These are phyloP conservation scores for Metschnikowia henanensis DNA, from an alignment of 805 yeast species.

Conservation along the genomic window DNA sequence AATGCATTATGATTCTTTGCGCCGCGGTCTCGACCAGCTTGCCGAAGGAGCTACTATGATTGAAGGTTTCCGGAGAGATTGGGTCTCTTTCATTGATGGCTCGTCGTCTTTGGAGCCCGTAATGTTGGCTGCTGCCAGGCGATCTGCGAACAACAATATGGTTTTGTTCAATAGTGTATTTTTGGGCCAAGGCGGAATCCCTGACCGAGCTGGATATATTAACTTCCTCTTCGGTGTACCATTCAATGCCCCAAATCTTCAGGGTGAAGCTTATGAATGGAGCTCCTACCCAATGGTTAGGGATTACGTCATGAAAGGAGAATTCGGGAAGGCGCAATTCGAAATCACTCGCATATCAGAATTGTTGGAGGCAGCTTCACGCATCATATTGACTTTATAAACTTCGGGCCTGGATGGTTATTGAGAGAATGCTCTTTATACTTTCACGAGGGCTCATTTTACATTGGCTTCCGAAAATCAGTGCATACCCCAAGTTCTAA, in stretches of 20 bases:
- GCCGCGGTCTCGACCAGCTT: slow-evolving; percentile 24
- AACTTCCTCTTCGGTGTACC: slow-evolving; percentile 74
- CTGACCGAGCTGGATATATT: slow-evolving; percentile 60
- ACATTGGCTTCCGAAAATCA: too few species aligned
- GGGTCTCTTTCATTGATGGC: slow-evolving; percentile 49
- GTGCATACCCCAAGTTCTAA: too few species aligned
- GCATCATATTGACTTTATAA: background rate
- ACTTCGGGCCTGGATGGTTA: too few species aligned
- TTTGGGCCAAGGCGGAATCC: slow-evolving; percentile 43
- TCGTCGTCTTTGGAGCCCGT: slow-evolving; percentile 69
- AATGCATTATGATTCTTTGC: slow-evolving; percentile 26
- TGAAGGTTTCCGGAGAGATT: slow-evolving; percentile 56
- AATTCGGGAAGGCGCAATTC: slow-evolving; percentile 53
- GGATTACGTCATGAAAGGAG: slow-evolving; percentile 55
- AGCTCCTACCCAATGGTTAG: slow-evolving; percentile 77
- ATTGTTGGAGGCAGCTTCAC: slow-evolving; percentile 5
- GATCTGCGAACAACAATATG: slow-evolving; percentile 79
- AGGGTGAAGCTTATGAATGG: slow-evolving; percentile 43
- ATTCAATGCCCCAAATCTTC: slow-evolving; percentile 47
- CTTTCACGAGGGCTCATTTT: too few species aligned
- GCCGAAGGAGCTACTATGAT: slow-evolving; percentile 43
- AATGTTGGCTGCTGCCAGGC: slow-evolving; percentile 64
- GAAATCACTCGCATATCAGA: slow-evolving; percentile 34
- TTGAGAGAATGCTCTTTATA: too few species aligned
- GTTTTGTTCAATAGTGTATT: slow-evolving; percentile 54